These are phyloP conservation scores for Xylariaceae sp. DNA, from an alignment of 2,329 filamentous ascomycete genomes.

Conservation along the genomic window DNA sequence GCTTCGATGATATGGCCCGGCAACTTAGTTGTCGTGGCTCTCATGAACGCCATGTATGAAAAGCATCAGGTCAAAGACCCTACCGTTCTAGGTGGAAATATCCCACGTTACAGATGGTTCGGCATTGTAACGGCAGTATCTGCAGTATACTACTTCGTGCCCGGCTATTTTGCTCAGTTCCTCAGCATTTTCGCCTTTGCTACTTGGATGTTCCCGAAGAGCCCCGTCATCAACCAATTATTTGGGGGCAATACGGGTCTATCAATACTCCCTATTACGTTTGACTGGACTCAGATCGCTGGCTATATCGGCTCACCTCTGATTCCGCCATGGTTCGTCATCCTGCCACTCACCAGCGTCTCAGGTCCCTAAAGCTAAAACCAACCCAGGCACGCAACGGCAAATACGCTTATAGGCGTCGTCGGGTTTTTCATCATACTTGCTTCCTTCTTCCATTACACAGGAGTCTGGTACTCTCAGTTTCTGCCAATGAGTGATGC, in stretches of 20 bases:
- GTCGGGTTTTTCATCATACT: slow-evolving; percentile 61
- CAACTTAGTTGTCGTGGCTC: slow-evolving; percentile 60
- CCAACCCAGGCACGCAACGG: slow-evolving; percentile 60
- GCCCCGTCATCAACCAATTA: slow-evolving; percentile 64
- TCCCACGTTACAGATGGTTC: slow-evolving; percentile 65
- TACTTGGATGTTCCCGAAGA: slow-evolving; percentile 69
- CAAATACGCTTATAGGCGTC: slow-evolving; percentile 66
- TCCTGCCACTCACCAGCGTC: too few relatives aligned
- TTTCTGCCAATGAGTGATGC: slow-evolving; percentile 68
- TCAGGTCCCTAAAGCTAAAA: too few relatives aligned
- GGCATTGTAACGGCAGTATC: slow-evolving; percentile 50
- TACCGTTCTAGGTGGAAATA: slow-evolving; percentile 56
- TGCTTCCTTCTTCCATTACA: slow-evolving; percentile 59
- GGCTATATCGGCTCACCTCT: slow-evolving; percentile 65
- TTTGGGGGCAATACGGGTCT: slow-evolving; percentile 67
- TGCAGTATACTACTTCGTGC: slow-evolving; percentile 66
- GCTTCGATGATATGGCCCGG: slow-evolving; percentile 73
- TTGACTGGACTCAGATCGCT: slow-evolving; percentile 71
- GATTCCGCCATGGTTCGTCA: slow-evolving; percentile 60
- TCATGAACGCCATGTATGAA: slow-evolving; percentile 73
- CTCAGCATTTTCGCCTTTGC: slow-evolving; percentile 67
- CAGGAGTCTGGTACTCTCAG: slow-evolving; percentile 58
- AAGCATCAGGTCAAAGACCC: slow-evolving; percentile 44
- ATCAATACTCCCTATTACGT: slow-evolving; percentile 66
- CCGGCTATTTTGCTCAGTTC: slow-evolving; percentile 64